Evolutionary conservation across 306 rosid genomes (phyloP).

Genomic region (Myrica gale): DNA sequence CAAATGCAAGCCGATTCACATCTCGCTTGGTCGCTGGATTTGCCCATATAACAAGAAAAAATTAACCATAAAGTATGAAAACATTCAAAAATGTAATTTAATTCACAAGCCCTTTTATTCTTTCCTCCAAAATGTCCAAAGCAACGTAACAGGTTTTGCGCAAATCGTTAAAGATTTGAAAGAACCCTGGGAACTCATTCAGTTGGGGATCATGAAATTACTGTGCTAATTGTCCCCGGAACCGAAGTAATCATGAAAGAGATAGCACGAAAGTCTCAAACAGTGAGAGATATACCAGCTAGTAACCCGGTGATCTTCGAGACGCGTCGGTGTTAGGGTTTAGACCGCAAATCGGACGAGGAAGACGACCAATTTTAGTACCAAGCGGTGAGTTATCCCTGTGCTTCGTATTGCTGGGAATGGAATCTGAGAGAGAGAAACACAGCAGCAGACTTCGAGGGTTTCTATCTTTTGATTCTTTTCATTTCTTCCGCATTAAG

Average conservation of each 20-base stretch:
- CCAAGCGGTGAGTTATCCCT: not conserved
- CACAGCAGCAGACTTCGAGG: not conserved
- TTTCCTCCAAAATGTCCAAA: not conserved
- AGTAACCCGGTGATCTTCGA: conserved; percentile 2
- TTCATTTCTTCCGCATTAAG: too few species aligned
- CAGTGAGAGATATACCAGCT: not conserved
- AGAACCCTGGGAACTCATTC: not conserved
- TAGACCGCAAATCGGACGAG: not conserved
- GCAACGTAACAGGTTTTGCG: not conserved
- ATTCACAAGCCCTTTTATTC: not conserved
- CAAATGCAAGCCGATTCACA: not conserved
- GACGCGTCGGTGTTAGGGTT: not conserved
- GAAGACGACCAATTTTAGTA: not conserved
- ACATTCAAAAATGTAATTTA: not conserved
- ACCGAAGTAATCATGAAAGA: not conserved
- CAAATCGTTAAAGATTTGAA: not conserved
- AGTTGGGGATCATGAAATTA: not conserved
- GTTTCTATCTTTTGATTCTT: not conserved
- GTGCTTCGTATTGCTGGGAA: not conserved
- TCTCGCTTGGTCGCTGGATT: not conserved
- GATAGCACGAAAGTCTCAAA: not conserved
- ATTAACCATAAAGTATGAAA: not conserved
- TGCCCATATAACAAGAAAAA: not conserved
- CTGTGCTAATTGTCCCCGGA: not conserved
- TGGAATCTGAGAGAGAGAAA: not conserved